Evolutionary conservation across 192 early-diverging fungal species (phyloP).

Genomic region (Rhizoclosmatium sp.): DNA sequence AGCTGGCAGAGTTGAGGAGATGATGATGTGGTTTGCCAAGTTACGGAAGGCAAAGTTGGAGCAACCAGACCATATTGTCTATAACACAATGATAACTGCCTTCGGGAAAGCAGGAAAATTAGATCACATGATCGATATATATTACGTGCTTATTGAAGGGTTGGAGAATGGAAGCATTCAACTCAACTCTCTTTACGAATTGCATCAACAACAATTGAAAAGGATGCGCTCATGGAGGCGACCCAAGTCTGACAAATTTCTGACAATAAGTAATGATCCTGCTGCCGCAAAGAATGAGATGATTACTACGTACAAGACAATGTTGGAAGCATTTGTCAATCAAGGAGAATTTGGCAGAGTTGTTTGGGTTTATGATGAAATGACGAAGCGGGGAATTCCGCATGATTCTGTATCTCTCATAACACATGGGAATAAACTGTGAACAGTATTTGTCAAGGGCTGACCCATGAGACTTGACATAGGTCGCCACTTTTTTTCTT

Average conservation of each 20-base stretch:
- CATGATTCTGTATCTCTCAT: not conserved
- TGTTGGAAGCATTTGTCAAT: conserved; percentile 12
- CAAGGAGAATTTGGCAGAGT: not conserved
- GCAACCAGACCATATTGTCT: conserved; percentile 6
- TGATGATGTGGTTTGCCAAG: conserved; percentile 22
- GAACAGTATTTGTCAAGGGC: too few species aligned
- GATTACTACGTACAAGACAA: conserved; percentile 16
- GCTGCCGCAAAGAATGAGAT: not conserved
- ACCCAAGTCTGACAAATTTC: too few species aligned
- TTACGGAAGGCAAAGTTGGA: not conserved
- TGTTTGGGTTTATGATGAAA: conserved; percentile 25
- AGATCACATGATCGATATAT: conserved; percentile 2
- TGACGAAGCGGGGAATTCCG: not conserved
- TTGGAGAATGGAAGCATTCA: not conserved
- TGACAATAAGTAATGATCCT: not conserved
- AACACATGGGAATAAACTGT: not conserved
- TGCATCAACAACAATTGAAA: not conserved
- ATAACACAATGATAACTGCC: conserved; percentile 14
- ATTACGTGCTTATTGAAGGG: conserved; percentile 13
- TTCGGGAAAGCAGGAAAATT: conserved; percentile 7
- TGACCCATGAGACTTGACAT: not conserved
- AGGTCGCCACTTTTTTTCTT: too few species aligned
- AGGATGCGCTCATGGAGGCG: too few species aligned
- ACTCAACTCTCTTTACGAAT: not conserved
- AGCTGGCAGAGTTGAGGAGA: conserved; percentile 4